Base-by-base conservation (phyloP, 176 grass and related monocot species). In the Bromus sterilis region DNA sequence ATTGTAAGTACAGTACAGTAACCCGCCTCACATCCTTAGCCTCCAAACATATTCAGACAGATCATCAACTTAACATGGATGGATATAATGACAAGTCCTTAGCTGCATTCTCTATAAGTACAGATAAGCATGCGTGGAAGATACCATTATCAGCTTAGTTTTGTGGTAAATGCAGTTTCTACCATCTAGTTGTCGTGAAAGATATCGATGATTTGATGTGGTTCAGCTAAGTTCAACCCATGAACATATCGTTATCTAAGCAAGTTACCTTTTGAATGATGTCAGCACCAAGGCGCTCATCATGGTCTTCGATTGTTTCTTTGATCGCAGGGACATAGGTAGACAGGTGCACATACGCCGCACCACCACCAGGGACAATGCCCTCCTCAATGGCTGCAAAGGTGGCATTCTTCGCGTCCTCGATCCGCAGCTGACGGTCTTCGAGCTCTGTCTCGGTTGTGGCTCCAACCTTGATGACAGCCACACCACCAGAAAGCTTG, bases 381-480 rank as follows among this genome's bases (percentile, higher is more conserved):
- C 90, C 90, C 58, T 92, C 90, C 60, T 92, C 87, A 4, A 92
- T 87, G 20, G 90, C 87, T 32, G 84, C 87, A 23, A 86, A 89
- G 39, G 90, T 89, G 5, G 83, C 84, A 74, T 89, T 89, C 63
- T 89, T 89, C 4, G 87, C 90, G 56, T 89, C 90, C 80, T 92
- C 90, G 11, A 92, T 78, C 23, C 87, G 67, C 20, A 89, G 87
- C 63, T 89, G 85, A 25, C 83, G 87, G 64, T 92, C 90, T 63
- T 92, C 84, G 1, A 92, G 90, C 66, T 92, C 90, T 28, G 80
- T 87, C 76, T 93, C 87, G 1, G 87, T 93, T 66, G 87, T 64
- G 24, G 91, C 91, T 75, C 91, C 91, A 74, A 90, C 91, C 84
- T 93, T 93, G 43, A 93, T 89, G 62, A 90, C 87, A 39, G 87